phyloP scores from a whole-genome alignment of 1,284 basidiomycete genomes.

The Boletus semigastroideus region DNA sequence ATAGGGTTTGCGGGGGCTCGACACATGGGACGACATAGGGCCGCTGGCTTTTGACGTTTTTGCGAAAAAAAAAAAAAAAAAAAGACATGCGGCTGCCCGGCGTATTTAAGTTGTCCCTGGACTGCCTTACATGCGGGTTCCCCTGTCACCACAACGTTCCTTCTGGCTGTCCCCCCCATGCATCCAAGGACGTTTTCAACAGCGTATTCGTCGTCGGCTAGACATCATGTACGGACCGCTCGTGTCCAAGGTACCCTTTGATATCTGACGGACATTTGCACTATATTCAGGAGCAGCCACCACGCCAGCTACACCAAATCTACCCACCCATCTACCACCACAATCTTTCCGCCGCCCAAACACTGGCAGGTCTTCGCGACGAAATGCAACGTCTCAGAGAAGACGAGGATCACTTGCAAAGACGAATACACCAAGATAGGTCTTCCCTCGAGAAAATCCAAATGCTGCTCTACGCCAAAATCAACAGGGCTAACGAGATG shows the following conservation, averaged over 20 bases:
- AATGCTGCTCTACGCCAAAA: conserved; percentile 10
- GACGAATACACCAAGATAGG: conserved; percentile 17
- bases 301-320: neutral
- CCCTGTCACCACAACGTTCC: conserved; percentile 18
- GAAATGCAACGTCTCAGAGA: conserved; percentile 23
- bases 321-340: conserved; percentile 17
- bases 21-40: conserved; percentile 18
- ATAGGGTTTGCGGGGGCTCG: conserved; percentile 22
- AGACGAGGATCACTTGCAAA: conserved; percentile 16
- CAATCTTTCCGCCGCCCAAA: conserved; percentile 18
- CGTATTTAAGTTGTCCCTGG: conserved; percentile 25
- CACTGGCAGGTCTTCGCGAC: conserved; percentile 17
- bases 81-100: conserved; percentile 19
- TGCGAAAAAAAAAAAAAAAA: neutral
- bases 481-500: conserved; percentile 31
- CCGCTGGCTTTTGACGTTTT: conserved; percentile 23
- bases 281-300: conserved; percentile 15
- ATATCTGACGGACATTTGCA: conserved; percentile 10
- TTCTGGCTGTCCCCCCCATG: conserved; percentile 11
- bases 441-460: conserved; percentile 23
- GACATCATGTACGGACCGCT: conserved; percentile 21
- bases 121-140: conserved; percentile 11
- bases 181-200: conserved; percentile 14
- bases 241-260: neutral
- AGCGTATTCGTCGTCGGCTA: conserved; percentile 15